Evolutionary conservation across 2,329 filamentous ascomycete genomes (phyloP).

Genomic region (Talaromyces sp.): DNA sequence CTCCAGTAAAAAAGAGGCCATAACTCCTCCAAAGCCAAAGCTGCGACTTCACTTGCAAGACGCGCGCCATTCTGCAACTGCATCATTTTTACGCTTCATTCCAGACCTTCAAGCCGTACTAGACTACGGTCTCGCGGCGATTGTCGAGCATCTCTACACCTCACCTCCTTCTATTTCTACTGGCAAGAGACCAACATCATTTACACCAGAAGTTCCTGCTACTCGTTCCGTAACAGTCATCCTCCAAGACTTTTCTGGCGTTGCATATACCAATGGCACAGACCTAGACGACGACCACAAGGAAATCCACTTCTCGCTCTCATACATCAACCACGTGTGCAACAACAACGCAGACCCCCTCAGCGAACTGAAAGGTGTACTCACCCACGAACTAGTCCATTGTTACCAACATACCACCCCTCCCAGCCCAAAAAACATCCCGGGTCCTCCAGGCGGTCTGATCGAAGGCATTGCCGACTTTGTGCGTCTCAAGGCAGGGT

Average conservation of each 20-base stretch:
- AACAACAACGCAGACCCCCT: slow-evolving; percentile 21
- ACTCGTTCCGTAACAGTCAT: slow-evolving; percentile 83
- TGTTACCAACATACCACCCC: slow-evolving; percentile 78
- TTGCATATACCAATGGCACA: slow-evolving; percentile 80
- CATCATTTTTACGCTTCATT: slow-evolving; percentile 62
- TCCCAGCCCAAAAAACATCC: slow-evolving; percentile 26
- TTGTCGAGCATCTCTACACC: slow-evolving; percentile 68
- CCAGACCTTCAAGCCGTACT: slow-evolving; percentile 58
- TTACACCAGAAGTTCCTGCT: slow-evolving; percentile 44
- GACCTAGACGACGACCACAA: slow-evolving; percentile 83
- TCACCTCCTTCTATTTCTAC: slow-evolving; percentile 13
- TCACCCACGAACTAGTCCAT: slow-evolving; percentile 91
- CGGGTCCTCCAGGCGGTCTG: slow-evolving; percentile 60
- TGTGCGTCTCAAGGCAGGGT: slow-evolving; percentile 68
- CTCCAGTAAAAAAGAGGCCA: neutral
- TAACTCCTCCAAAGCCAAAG: slow-evolving; percentile 7
- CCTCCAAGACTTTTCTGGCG: slow-evolving; percentile 71
- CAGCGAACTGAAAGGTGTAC: slow-evolving; percentile 70
- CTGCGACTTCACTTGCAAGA: slow-evolving; percentile 30
- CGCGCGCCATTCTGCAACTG: slow-evolving; percentile 52
- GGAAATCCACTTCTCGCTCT: slow-evolving; percentile 80
- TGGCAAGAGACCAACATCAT: slow-evolving; percentile 12
- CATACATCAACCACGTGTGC: slow-evolving; percentile 55
- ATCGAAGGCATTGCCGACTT: slow-evolving; percentile 93
- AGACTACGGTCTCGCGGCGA: slow-evolving; percentile 57